Conservation (phyloP, 768 basidiomycete genomes). For the Suillus spraguei region DNA sequence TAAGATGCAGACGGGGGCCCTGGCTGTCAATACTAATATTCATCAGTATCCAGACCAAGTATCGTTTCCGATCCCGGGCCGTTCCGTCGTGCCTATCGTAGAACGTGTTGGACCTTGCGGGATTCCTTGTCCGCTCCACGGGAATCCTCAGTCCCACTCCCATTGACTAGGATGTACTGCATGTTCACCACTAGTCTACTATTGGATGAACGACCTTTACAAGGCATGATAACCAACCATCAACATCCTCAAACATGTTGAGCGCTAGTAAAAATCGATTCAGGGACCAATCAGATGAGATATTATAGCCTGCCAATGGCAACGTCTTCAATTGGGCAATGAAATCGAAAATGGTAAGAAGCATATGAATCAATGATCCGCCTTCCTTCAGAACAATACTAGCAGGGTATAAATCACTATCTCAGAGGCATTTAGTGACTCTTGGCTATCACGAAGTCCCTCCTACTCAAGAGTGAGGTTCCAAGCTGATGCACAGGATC, state of each 20-base stretch:
- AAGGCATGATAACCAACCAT: background rate
- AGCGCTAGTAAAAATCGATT: background rate
- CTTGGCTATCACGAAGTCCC: background rate
- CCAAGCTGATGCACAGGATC: background rate
- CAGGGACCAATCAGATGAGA: background rate
- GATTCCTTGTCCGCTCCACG: background rate
- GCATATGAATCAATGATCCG: no score
- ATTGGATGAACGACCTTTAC: background rate
- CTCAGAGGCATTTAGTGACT: background rate
- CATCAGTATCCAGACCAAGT: background rate
- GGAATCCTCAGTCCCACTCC: no score
- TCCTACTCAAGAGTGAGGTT: background rate
- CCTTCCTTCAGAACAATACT: background rate
- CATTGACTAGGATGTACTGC: background rate
- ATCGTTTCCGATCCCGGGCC: background rate
- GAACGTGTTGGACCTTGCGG: background rate
- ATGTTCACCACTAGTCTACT: background rate
- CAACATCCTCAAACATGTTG: background rate
- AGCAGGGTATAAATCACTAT: background rate
- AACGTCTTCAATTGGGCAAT: background rate
- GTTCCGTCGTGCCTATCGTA: background rate
- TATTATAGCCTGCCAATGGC: background rate
- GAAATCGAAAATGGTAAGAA: background rate
- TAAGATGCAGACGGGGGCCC: background rate
- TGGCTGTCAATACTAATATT: background rate